Evolutionary conservation across 139 green algal genomes (phyloP), one percentile per base, ranked within the genome.

Genomic region (Pseudopediastrum boryanum): DNA sequence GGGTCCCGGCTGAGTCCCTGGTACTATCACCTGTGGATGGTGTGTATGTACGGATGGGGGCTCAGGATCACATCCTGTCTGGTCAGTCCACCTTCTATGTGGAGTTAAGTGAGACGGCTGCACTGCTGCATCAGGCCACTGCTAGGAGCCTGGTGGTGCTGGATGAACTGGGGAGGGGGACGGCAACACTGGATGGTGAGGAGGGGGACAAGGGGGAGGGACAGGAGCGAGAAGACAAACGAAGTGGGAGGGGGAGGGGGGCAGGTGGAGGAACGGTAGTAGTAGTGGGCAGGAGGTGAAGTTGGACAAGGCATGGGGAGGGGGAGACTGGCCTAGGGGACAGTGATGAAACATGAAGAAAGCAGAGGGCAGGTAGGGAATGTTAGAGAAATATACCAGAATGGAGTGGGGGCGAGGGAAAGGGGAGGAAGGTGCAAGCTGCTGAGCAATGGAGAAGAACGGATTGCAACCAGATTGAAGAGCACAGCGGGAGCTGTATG

Each of bases 121-220:
- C 91, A 36, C 93, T 98, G 85, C 90, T 99, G 59, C 77, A 84
- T 29, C 78, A 79, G n/a, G 88, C 90, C 35, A 93, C 86, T 2
- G 35, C 71, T 70, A 81, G 81, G 58, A 89, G 87, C 50, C 86
- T 99, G 43, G 96, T 99, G 61, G 94, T 90, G 0, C 85, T 99
- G 80, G 96, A 99, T 76, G 97, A 99, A 88, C 91, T 99, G 48
- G 97, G 97, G 2, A 77, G 97, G 6, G 97, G 97, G 33, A 99
- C 97, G 4, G 88, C 95, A n/a, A 99, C 97, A 2, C 87, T 91
- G 25, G 97, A 99, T 75, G 97, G 97, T 76, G 61, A 50, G 71
- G 6, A 54, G 31, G 23, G 4, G 39, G n/a, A n/a, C n/a, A n/a
- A n/a, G n/a, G n/a, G n/a, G n/a, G n/a, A 19, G 16, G 48, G 48